A percentile compares a stretch with the other conserved stretches of the same genome.
These are phyloP conservation scores for Symmetrospora coprosmae DNA, from an alignment of 768 basidiomycete genomes.

Conservation along the genomic window DNA sequence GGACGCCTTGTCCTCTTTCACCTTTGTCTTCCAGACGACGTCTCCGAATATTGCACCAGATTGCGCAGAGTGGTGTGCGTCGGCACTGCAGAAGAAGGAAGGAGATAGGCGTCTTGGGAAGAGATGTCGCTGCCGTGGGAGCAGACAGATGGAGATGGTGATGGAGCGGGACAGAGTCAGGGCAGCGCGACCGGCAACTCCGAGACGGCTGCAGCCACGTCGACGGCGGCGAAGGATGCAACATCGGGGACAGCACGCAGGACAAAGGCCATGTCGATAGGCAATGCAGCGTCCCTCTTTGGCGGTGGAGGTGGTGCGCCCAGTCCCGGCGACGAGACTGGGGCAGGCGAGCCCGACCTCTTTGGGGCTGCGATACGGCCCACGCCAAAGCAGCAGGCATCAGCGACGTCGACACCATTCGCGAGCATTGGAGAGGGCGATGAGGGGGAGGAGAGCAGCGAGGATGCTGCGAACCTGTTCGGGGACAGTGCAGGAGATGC, in stretches of 20 bases:
- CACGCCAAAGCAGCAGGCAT: neutral
- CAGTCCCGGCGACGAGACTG: neutral
- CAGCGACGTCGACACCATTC: neutral
- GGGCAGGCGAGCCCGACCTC: neutral
- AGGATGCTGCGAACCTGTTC: neutral
- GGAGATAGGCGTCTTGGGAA: too few species aligned
- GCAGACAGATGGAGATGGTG: too few species aligned
- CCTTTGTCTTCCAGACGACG: too few species aligned
- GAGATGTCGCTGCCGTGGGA: too few species aligned
- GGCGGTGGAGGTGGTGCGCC: neutral
- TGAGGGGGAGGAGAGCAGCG: neutral
- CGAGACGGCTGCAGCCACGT: too few species aligned
- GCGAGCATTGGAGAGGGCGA: conserved; percentile 8
- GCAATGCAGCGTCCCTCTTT: conserved; percentile 16
- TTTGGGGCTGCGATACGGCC: neutral
- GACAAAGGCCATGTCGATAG: conserved; percentile 15
- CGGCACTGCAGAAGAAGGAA: too few species aligned
- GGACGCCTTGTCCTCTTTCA: too few species aligned
- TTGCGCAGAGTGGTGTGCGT: too few species aligned
- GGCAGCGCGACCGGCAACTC: too few species aligned
- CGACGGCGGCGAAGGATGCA: too few species aligned
- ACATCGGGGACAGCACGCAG: neutral
- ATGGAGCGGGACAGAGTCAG: too few species aligned
- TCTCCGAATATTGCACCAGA: neutral
- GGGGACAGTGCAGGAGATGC: neutral